Evolutionary conservation across 345 rosid species (phyloP), one percentile per base, ranked within the genome.

Genomic region (Microcos paniculata): DNA sequence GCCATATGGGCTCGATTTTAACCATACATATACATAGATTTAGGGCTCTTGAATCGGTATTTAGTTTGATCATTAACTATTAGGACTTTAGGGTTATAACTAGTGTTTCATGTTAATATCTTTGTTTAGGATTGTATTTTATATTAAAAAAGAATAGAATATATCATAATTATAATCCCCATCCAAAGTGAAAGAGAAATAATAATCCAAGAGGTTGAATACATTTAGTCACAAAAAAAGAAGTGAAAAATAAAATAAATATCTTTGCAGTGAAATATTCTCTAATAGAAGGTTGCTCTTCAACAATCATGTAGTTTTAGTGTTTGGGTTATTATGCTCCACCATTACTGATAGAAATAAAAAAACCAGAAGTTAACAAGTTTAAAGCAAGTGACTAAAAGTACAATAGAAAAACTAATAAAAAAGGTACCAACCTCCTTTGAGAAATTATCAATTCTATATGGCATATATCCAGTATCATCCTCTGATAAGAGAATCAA

Each of bases 401-500:
- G 38, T 42, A 70, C 30, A 74, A 51, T 67, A 51, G 55, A 76
- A 51, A 40, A 51, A 77, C 33, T 62, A 59, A 57, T 71, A 64
- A 49, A 77, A 59, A 57, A 67, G 74, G 21, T 61, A 86, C 90
- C 45, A 74, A 95, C 99, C 99, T 95, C 99, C 82, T 88, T 95
- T 0, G 98, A 90, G 89, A 95, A 92, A 88, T 95, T 95, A 83
- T 92, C 99, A 56, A 95, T 88, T 85, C 99, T 90, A 85, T 91
- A 95, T 48, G 99, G 97, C 97, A 92, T 92, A 76, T 89, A 95
- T 21, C 92, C 96, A 72, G 92, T 89, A 81, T 92, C 91, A 78
- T 95, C 98, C 81, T 92, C 97, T 43, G 99, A 92, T 77, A 95
- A 80, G 24, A 95, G 92, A 80, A 95, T 91, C 80, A 95, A 83